Base-by-base conservation (phyloP, 2,329 filamentous ascomycete species). In the Colletotrichum magnum region DNA sequence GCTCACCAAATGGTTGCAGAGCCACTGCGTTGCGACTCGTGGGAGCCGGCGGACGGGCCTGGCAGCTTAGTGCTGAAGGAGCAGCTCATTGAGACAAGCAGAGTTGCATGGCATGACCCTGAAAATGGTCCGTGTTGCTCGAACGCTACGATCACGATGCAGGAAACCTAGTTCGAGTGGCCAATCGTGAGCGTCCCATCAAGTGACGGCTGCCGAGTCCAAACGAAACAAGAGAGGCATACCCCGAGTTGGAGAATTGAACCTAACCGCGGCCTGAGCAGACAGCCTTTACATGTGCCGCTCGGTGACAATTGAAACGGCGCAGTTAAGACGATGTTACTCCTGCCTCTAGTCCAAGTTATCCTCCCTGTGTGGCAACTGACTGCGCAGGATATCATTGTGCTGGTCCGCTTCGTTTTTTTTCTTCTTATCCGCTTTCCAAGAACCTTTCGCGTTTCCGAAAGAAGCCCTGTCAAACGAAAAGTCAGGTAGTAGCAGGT, bases 291-390 rank as follows among this genome's bases (percentile, higher is more conserved):
- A 67, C 67, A 69, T 69, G 67, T 69, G 63, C 67, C 51, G 67
- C 62, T 69, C 67, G 51, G 62, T 52, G 62, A 10, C 32, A 12
- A 48, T 41, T 67, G 63, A 67, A 61, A 69, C 62, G 52, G 45
- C 21, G 57, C 45, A 61, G 56, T 69, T 69, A 61, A 69, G 67
- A 66, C 51, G 67, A 69, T 69, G 62, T 47, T 16, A 52, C 56
- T 66, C 62, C 57, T 61, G 51, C 56, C 26, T 66, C 56, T 9
- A 6, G 26, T n/a, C 39, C 13, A 18, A 21, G 24, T n/a, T 36
- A 13, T 7, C 1, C 15, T 9, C 18, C 50, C 15, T 57, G 36
- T 18, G 6, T 32, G 10, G 50, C 16, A 43, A 21, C 41, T 26
- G 15, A 16, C 36, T 15, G 36, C 24, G n/a, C 48, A 58, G 24